phyloP scores from a whole-genome alignment of 1,284 basidiomycete species.

The Nidula niveotomentosa region DNA sequence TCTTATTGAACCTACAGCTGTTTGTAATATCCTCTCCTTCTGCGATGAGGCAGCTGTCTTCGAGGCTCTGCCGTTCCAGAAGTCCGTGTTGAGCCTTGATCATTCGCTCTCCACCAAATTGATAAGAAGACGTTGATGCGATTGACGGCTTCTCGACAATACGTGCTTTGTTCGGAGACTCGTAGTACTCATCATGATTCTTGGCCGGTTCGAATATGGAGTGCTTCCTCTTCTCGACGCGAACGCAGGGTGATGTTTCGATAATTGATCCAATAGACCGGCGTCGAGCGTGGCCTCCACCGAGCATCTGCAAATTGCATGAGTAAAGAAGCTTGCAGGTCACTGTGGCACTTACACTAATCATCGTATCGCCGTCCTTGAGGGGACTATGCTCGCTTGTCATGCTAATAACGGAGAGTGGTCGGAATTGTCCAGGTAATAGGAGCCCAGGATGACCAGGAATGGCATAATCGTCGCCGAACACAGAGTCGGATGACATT shows the following conservation, averaged over 20 bases:
- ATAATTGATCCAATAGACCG: constrained; percentile 63
- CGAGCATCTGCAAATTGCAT: constrained; percentile 58
- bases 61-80: constrained; percentile 64
- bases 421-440: constrained; percentile 53
- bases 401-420: constrained; percentile 62
- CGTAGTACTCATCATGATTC: constrained; percentile 29
- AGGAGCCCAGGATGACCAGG: constrained; percentile 28
- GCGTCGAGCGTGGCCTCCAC: constrained; percentile 70
- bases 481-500: constrained; percentile 62
- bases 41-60: constrained; percentile 60
- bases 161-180: constrained; percentile 40
- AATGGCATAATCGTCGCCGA: constrained; percentile 49
- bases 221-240: constrained; percentile 58
- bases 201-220: constrained; percentile 5
- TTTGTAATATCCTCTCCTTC: constrained; percentile 59
- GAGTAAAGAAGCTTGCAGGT: neutral
- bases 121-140: constrained; percentile 55
- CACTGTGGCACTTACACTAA: constrained; percentile 49
- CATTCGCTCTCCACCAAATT: constrained; percentile 70
- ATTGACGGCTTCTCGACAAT: constrained; percentile 61
- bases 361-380: constrained; percentile 78
- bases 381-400: constrained; percentile 47
- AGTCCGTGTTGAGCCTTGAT: constrained; percentile 60
- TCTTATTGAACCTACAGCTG: constrained; percentile 44
- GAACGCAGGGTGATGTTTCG: constrained; percentile 70